A percentile compares a stretch with the other conserved stretches of the same genome.
phyloP scores from a whole-genome alignment of 1,284 basidiomycete species.

The Ustilago hordei region DNA sequence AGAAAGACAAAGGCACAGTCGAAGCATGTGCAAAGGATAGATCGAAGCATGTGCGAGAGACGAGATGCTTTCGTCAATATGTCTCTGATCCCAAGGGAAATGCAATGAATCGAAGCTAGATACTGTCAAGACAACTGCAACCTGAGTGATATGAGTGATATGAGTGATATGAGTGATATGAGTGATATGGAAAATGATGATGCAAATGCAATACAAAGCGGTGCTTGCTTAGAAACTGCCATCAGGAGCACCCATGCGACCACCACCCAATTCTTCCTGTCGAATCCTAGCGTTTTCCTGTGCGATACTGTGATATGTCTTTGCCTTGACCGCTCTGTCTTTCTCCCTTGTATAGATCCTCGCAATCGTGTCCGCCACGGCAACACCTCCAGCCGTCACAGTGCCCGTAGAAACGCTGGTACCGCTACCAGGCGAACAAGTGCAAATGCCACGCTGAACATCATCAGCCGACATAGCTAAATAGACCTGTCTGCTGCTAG shows the following conservation, averaged over 20 bases:
- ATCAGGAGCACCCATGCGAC: slow-evolving; percentile 37
- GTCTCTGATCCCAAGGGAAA: neutral
- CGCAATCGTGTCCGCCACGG: slow-evolving; percentile 49
- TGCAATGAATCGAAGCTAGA: too few relatives aligned
- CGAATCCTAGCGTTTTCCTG: slow-evolving; percentile 45
- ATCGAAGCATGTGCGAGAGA: neutral
- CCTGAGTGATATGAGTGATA: neutral
- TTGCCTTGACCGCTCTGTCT: slow-evolving; percentile 46
- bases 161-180: neutral
- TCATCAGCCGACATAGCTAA: slow-evolving; percentile 53
- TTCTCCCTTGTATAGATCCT: slow-evolving; percentile 53
- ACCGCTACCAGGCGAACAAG: slow-evolving; percentile 17
- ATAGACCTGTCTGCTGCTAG: slow-evolving; percentile 45
- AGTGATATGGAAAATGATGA: neutral
- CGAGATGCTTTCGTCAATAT: neutral
- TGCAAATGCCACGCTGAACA: slow-evolving; percentile 55
- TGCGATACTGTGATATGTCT: slow-evolving; percentile 52
- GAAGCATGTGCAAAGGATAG: neutral
- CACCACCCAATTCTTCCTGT: slow-evolving; percentile 59
- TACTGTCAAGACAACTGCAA: too few relatives aligned
- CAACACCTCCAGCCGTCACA: neutral
- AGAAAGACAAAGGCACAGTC: neutral
- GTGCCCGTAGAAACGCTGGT: neutral
- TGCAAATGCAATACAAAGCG: slow-evolving; percentile 9
- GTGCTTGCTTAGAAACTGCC: slow-evolving; percentile 13